A percentile compares a stretch with the other conserved stretches of the same genome.
Conservation (phyloP, 106 monocot species). For the Hemerocallis citrina region DNA sequence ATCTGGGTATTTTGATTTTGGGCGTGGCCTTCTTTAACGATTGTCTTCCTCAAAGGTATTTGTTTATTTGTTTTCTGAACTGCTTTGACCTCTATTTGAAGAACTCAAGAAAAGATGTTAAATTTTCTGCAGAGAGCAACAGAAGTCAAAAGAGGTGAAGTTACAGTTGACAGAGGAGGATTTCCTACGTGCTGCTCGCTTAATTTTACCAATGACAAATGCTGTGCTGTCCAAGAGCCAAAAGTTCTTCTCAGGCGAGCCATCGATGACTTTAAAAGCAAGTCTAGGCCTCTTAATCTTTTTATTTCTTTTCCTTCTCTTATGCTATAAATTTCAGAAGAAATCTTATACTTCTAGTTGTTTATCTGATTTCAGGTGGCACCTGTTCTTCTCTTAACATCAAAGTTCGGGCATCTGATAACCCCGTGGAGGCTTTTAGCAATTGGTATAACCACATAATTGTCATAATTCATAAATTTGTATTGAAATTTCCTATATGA, state of each 20-base stretch:
- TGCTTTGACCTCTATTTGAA: not conserved
- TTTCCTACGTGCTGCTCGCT: conserved; percentile 31
- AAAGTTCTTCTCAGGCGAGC: conserved; percentile 77
- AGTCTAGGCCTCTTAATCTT: not conserved
- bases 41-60: conserved; percentile 6
- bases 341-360: not conserved
- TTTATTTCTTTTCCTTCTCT: not conserved
- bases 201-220: conserved; percentile 51
- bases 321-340: not conserved
- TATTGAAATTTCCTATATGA: not conserved
- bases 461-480: not conserved
- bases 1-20: conserved; percentile 47
- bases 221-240: conserved; percentile 36
- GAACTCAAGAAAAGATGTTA: not conserved
- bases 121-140: conserved; percentile 35
- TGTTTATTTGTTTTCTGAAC: not conserved
- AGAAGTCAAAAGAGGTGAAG: conserved; percentile 14
- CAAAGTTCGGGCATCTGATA: conserved; percentile 12
- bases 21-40: conserved; percentile 49
- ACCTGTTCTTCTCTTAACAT: conserved; percentile 18
- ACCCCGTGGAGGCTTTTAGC: conserved; percentile 16
- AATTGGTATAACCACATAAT: conserved; percentile 3
- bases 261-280: conserved; percentile 85
- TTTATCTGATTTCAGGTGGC: conserved; percentile 9
- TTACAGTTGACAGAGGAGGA: conserved; percentile 64